Conservation (phyloP, 2,329 filamentous ascomycete species). For the Colletotrichum acutatum region DNA sequence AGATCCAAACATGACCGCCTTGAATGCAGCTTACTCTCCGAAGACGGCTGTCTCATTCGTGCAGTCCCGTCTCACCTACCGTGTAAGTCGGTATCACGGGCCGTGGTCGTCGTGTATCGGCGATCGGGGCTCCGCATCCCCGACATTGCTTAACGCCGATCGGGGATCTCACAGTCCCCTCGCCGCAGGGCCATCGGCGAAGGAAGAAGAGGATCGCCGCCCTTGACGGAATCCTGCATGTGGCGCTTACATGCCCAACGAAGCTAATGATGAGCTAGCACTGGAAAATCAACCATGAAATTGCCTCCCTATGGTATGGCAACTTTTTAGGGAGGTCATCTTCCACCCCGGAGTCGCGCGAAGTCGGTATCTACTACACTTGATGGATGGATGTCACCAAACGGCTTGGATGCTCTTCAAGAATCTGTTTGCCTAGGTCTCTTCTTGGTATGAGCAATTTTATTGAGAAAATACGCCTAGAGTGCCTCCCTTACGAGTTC, state of each 20-base stretch:
- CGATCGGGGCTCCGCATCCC: not conserved
- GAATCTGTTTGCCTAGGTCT: no score
- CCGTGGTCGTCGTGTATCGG: not conserved
- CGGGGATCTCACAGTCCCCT: not conserved
- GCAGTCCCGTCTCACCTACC: not conserved
- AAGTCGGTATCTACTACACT: no score
- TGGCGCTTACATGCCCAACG: no score
- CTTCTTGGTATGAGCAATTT: no score
- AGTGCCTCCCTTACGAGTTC: no score
- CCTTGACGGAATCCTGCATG: not conserved
- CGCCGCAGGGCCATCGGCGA: not conserved
- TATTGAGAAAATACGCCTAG: no score
- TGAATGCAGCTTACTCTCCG: not conserved
- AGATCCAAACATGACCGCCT: not conserved
- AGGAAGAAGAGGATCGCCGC: not conserved
- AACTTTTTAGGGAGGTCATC: no score
- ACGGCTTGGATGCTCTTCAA: no score
- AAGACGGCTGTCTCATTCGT: not conserved
- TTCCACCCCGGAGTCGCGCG: no score
- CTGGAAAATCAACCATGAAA: no score
- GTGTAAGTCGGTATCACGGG: not conserved
- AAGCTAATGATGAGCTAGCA: no score
- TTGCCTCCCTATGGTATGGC: accelerated
- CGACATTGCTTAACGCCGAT: slow-evolving; percentile 10
- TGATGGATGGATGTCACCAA: no score